Evolutionary conservation across 345 rosid species (phyloP), one percentile per base, ranked within the genome.

Genomic region (Dipteronia dyeriana): DNA sequence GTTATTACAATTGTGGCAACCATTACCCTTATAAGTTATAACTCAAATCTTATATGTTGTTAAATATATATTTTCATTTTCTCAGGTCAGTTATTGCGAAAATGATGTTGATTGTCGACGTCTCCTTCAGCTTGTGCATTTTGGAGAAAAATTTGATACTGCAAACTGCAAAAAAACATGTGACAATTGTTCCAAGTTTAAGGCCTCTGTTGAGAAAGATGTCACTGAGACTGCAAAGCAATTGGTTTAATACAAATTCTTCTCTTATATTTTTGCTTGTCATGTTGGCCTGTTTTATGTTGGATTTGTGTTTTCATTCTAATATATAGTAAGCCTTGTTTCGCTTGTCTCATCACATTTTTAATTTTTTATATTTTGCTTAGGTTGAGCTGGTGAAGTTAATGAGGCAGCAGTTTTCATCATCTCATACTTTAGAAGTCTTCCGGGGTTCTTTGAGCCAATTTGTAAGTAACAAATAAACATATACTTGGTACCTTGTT

Each of bases 91-190:
- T 82, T 96, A 92, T 74, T 89, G 95, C 51, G 98, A 96, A 88
- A 96, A 94, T 80, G 92, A 96, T 81, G 97, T 96, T 71, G 99
- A 96, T 72, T 96, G 99, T 75, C 87, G 98, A 80, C 97, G 99
- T 57, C 85, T 86, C 73, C 87, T 96, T 69, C 99, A 96, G 80
- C 91, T 96, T 49, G 79, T 89, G 67, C 99, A 96, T 88, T 92
- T 96, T 61, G 99, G 99, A 73, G 99, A 96, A 79, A 94, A 92
- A 59, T 96, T 96, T 77, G 88, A 91, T 79, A 63, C 88, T 68
- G 82, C 85, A 20, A 90, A 90, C 87, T 96, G 99, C 81, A 68
- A 82, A 73, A 91, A 84, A 43, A 94, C 99, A 41, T 94, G 98
- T 80, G 99, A 96, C 79, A 96, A 94, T 82, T 96, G 99, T 79